Percentiles rank a stretch among this genome's conserved stretches.
phyloP scores from a whole-genome alignment of 106 monocot genomes.

The Phalaenopsis equestris region DNA sequence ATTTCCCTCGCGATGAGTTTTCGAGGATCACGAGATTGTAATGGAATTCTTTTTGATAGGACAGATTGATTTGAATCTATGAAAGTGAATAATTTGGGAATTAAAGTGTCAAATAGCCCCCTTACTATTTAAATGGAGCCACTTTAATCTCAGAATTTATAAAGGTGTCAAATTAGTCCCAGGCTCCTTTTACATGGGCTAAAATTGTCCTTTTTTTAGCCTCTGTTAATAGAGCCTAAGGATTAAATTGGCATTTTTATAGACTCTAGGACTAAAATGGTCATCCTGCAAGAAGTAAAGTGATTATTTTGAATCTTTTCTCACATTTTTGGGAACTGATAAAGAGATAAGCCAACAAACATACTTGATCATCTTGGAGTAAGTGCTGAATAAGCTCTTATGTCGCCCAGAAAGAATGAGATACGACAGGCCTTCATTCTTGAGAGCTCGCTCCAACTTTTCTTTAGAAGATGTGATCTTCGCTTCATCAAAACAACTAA shows the following conservation, averaged over 20 bases:
- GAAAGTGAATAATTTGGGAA: background rate
- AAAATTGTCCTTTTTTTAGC: no score
- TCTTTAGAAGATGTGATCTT: slow-evolving; percentile 62
- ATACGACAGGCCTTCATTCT: slow-evolving; percentile 44
- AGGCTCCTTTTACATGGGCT: no score
- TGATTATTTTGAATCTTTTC: no score
- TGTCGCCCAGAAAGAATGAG: slow-evolving; percentile 65
- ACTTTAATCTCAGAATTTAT: no score
- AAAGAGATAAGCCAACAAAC: slow-evolving; percentile 1
- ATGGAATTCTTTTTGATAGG: background rate
- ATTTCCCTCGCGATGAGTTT: background rate
- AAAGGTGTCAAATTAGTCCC: no score
- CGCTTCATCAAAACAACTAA: slow-evolving; percentile 53
- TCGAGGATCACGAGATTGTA: background rate
- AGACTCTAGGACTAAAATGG: no score
- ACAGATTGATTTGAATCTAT: background rate
- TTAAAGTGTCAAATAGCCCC: no score
- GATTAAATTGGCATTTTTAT: no score
- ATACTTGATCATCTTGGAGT: slow-evolving; percentile 92
- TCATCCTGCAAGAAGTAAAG: no score
- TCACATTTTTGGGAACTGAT: background rate
- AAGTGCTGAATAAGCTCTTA: slow-evolving; percentile 84
- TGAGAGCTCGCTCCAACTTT: slow-evolving; percentile 60
- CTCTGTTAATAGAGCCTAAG: no score
- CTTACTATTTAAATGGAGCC: no score